Evolutionary conservation across 805 yeast genomes (phyloP).

Genomic region (Monosporozyma aerobia): DNA sequence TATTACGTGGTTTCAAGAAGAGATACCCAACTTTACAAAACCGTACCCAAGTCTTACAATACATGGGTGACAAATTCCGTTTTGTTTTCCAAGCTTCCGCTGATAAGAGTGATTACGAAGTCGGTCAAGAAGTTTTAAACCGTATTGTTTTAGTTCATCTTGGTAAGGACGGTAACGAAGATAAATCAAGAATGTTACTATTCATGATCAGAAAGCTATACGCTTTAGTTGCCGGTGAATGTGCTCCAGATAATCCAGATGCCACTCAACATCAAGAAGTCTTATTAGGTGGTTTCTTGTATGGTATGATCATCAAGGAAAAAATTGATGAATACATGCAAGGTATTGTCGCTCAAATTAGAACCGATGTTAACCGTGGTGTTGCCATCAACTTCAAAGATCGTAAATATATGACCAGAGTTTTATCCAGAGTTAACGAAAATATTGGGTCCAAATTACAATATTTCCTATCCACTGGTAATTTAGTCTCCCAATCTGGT

Average conservation of each 20-base stretch:
- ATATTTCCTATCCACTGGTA: constrained; percentile 94
- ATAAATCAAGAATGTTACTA: constrained; percentile 77
- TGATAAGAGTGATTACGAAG: constrained; percentile 81
- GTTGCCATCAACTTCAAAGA: constrained; percentile 75
- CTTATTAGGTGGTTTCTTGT: constrained; percentile 87
- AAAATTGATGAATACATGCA: constrained; percentile 88
- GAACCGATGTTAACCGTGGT: constrained; percentile 73
- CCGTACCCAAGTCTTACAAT: constrained; percentile 83
- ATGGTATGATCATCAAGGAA: constrained; percentile 94
- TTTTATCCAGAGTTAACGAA: constrained; percentile 72
- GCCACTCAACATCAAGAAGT: constrained; percentile 98
- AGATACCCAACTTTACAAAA: constrained; percentile 59
- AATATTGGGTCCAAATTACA: constrained; percentile 92
- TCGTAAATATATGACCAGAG: constrained; percentile 71
- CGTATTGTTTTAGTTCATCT: constrained; percentile 88
- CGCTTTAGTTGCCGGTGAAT: constrained; percentile 92
- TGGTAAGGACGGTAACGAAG: constrained; percentile 44
- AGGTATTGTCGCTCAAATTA: constrained; percentile 61
- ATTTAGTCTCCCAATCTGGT: constrained; percentile 93
- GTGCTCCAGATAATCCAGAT: constrained; percentile 96
- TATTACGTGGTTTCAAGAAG: constrained; percentile 78
- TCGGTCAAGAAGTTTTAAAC: constrained; percentile 73
- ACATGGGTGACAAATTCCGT: constrained; percentile 92
- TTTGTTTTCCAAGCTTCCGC: constrained; percentile 84
- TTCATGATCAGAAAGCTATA: constrained; percentile 95